Base-by-base conservation (phyloP, 2,329 filamentous ascomycete species). In the Colletotrichum horii region DNA sequence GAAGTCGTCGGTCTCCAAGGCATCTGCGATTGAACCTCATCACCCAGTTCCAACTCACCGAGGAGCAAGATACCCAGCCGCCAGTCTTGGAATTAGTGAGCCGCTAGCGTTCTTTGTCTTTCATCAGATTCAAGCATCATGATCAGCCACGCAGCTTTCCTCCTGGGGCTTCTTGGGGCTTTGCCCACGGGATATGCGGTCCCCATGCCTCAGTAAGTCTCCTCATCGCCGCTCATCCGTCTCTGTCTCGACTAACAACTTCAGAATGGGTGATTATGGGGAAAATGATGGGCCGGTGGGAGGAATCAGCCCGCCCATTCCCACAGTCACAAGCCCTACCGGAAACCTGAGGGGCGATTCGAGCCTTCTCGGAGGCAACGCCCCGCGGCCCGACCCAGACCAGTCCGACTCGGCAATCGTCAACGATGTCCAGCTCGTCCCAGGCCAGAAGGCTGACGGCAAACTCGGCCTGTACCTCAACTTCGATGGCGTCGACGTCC, bases 391-490 rank as follows among this genome's bases (percentile, higher is more conserved):
- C 8, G 79, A 85, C 43, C 82, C 83, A 4, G 82, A 83, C 82
- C 4, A 48, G 28, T 69, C 55, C 56, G 83, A 85, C 36, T 85
- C 82, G 4, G 87, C 87, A 34, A 76, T 83, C 1, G 85, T 88
- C 0, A 58, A 79, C 3, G 74, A 86, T 43, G 82, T 84, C 1
- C 77, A 87, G 48, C 84, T 88, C 12, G 88, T 89, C 12, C 81
- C 84, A 1, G 89, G 88, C 0, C 91, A 93, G 78, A 86, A 86
- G 2, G 87, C 87, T 0, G 85, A 89, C 64, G 83, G 85, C 1
- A 82, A 88, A 12, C 83, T 90, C 16, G 91, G 91, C 1, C 79
- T 87, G 3, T 90, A 87, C 71, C 85, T 92, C 1, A 86, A 92
- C 80, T 90, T 93, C 77, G 85, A 88, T 66, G 83, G 86, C 69